Percentiles rank a stretch among this genome's conserved stretches.
Evolutionary conservation across 2,329 filamentous ascomycete genomes (phyloP).

Genomic region (Neofusicoccum ribis): DNA sequence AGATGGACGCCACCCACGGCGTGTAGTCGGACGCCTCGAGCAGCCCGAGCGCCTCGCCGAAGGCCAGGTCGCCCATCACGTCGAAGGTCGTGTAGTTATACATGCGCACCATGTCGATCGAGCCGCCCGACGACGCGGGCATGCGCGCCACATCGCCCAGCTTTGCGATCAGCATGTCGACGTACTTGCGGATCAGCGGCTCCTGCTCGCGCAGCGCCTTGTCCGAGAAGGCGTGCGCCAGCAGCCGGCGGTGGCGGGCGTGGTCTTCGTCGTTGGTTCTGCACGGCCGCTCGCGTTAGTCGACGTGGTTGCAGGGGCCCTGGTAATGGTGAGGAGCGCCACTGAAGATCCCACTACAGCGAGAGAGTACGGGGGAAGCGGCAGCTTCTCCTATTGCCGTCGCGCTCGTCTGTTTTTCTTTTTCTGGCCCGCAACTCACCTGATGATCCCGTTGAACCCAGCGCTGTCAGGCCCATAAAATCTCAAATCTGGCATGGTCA

Average conservation of each 20-base stretch:
- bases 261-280: conserved; percentile 22
- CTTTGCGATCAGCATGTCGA: conserved; percentile 30
- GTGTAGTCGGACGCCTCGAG: conserved; percentile 31
- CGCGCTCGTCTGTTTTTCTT: not conserved
- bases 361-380: too few relatives aligned
- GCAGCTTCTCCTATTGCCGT: too few relatives aligned
- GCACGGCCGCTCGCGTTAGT: not conserved
- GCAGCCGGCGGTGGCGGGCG: conserved; percentile 22
- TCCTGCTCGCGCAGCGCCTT: conserved; percentile 34
- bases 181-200: conserved; percentile 34
- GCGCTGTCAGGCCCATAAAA: conserved; percentile 15
- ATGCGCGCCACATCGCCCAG: not conserved
- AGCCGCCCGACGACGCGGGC: not conserved
- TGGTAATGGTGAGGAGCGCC: too few relatives aligned
- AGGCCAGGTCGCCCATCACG: conserved; percentile 36
- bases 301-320: not conserved
- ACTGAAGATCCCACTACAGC: too few relatives aligned
- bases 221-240: conserved; percentile 35
- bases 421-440: not conserved
- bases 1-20: conserved; percentile 35
- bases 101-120: conserved; percentile 15
- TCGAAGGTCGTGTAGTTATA: conserved; percentile 32
- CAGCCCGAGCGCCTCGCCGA: conserved; percentile 34
- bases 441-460: conserved; percentile 9
- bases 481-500: not conserved